A percentile compares a stretch with the other conserved stretches of the same genome.
These are phyloP conservation scores for Parmelia sp. DNA, from an alignment of 495 filamentous ascomycete genomes.

Conservation along the genomic window DNA sequence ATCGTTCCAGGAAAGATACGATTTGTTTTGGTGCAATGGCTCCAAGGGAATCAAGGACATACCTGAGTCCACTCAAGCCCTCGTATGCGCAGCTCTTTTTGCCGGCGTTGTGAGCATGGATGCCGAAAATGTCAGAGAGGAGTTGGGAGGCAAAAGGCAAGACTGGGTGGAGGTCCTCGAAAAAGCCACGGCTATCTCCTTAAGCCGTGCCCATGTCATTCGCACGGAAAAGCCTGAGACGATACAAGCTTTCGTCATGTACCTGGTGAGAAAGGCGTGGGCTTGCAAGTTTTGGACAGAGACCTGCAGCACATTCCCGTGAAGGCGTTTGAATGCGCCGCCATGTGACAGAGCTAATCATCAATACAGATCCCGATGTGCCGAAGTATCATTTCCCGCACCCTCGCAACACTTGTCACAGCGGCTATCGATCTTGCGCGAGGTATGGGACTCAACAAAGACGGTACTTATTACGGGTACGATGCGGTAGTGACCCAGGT, in stretches of 20 bases:
- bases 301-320: neutral
- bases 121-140: conserved; percentile 41
- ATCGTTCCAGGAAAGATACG: conserved; percentile 56
- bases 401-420: conserved; percentile 63
- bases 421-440: conserved; percentile 66
- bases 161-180: conserved; percentile 53
- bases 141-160: conserved; percentile 47
- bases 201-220: conserved; percentile 61
- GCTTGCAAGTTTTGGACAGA: neutral
- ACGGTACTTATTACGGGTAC: conserved; percentile 49
- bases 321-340: neutral
- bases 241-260: conserved; percentile 59
- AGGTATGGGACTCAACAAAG: conserved; percentile 70
- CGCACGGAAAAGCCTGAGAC: conserved; percentile 64
- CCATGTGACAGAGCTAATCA: neutral
- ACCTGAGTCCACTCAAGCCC: conserved; percentile 54
- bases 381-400: conserved; percentile 59
- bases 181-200: conserved; percentile 55
- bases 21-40: conserved; percentile 53
- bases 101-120: conserved; percentile 60
- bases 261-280: conserved; percentile 20
- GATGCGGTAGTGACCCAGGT: conserved; percentile 64
- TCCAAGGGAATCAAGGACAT: conserved; percentile 47
- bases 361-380: conserved; percentile 57
- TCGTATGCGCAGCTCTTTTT: conserved; percentile 61